These are phyloP conservation scores for Diophrys sp. DNA, from an alignment of 73 alveolate species.

Conservation along the genomic window DNA sequence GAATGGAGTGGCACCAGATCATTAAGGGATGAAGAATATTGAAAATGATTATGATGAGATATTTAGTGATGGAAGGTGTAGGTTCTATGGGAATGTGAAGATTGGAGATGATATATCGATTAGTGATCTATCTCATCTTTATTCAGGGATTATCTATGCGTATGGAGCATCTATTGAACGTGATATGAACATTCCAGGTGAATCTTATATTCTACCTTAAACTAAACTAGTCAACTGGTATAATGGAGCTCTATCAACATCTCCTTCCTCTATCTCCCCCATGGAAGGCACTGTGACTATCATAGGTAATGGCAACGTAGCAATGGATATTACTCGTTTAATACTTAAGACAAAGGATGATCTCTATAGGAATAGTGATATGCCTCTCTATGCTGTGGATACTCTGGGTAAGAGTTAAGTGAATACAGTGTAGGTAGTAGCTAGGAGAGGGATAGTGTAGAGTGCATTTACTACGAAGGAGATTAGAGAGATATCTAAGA, in stretches of 20 bases:
- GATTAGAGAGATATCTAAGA: constrained; percentile 59
- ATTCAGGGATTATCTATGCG: constrained; percentile 77
- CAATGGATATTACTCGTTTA: constrained; percentile 75
- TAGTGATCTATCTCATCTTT: constrained; percentile 32
- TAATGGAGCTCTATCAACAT: constrained; percentile 46
- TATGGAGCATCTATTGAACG: constrained; percentile 69
- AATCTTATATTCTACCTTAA: constrained; percentile 45
- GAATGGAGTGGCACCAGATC: constrained; percentile 92
- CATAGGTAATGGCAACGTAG: constrained; percentile 87
- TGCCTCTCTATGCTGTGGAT: constrained; percentile 53
- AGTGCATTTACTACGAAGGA: constrained; percentile 78
- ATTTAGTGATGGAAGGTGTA: constrained; percentile 30
- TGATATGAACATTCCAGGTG: not conserved
- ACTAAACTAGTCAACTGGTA: constrained; percentile 77
- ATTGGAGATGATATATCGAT: constrained; percentile 55
- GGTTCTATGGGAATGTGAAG: constrained; percentile 74
- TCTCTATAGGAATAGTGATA: constrained; percentile 55
- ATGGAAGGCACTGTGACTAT: constrained; percentile 20
- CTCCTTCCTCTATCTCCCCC: constrained; percentile 43
- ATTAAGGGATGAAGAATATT: constrained; percentile 67
- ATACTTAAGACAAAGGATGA: constrained; percentile 47
- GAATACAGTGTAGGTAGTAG: constrained; percentile 20
- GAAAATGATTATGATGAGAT: constrained; percentile 63
- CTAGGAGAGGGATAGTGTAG: constrained; percentile 51
- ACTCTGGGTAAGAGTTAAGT: constrained; percentile 31